Conservation (phyloP, 2,329 filamentous ascomycete species). For the Diaporthe longicolla region DNA sequence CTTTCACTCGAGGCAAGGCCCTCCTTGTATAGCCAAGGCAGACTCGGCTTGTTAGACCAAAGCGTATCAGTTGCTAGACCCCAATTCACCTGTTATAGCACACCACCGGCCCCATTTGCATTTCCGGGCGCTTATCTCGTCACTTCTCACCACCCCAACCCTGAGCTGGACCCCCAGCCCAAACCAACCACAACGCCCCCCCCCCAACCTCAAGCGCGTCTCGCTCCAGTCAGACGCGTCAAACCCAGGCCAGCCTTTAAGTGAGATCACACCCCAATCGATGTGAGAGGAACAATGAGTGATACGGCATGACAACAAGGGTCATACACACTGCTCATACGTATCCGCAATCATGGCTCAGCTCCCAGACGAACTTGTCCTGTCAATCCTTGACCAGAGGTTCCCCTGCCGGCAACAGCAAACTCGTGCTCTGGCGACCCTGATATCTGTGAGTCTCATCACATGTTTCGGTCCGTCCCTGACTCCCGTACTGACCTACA, state of each 20-base stretch:
- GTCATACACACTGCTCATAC: not conserved
- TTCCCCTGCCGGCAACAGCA: conserved; percentile 73
- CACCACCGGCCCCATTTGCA: not conserved
- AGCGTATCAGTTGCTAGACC: no score
- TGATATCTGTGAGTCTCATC: conserved; percentile 63
- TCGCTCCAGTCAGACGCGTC: conserved; percentile 9
- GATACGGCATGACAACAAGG: not conserved
- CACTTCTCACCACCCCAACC: not conserved
- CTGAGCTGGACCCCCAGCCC: not conserved
- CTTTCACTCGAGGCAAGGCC: not conserved
- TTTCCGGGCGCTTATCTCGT: not conserved
- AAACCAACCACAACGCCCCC: not conserved
- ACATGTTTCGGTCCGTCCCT: conserved; percentile 1
- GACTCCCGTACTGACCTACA: conserved; percentile 43
- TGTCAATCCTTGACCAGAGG: conserved; percentile 59
- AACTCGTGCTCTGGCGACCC: conserved; percentile 69
- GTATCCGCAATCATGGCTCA: conserved; percentile 44
- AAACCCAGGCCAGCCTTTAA: no score
- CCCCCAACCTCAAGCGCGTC: not conserved
- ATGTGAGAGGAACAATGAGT: no score
- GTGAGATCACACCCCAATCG: no score
- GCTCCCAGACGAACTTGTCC: conserved; percentile 66
- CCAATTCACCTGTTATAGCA: no score
- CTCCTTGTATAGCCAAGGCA: not conserved
- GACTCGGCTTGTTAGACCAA: no score